Base-by-base conservation (phyloP, 768 basidiomycete genomes). In the Lentinula detonsa region DNA sequence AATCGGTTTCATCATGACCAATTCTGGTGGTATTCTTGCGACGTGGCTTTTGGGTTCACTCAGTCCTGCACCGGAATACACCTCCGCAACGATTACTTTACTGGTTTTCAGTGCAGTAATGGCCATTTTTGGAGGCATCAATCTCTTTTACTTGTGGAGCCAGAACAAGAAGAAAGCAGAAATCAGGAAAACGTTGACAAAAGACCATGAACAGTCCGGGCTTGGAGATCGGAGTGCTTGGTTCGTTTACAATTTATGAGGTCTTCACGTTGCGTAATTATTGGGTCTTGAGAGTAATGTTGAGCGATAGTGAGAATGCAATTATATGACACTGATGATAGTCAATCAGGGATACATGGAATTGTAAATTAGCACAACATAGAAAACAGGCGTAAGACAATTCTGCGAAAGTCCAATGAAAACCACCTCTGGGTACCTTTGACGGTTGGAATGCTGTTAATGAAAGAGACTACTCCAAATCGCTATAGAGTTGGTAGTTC, bases 401-500 rank as follows among this genome's bases (percentile, higher is more conserved):
- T 5, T 28, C 4, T 23, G 28, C 0, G 21, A 28, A 16, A 16
- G 21, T 52, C 33, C 18, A 33, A 34, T n/a, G 90, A 88, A 7
- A 31, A 8, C 23, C 21, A 31, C 9, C 48, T 49, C 21, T 23
- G 23, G 23, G 23, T 28, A 28, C 3, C 28, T 28, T 28, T 3
- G 28, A 28, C 28, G 28, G 28, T 0, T 28, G 28, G 28, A 28
- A 28, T 28, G 28, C 28, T 28, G 28, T 28, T 28, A 28, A 28
- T 28, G 28, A 28, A 28, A 28, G 28, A 28, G 28, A 28, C 85
- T 55, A 55, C 53, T 55, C 53, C 53, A 40, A 39, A 55, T 55
- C 53, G 18, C 53, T 55, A 72, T 92, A 98, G 61, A 98, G 77
- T 71, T 98, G 95, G 81, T 93, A 97, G 74, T 91, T 94, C 62